Evolutionary conservation across 345 rosid genomes (phyloP), one percentile per base, ranked within the genome.

Genomic region (Linum tenue): DNA sequence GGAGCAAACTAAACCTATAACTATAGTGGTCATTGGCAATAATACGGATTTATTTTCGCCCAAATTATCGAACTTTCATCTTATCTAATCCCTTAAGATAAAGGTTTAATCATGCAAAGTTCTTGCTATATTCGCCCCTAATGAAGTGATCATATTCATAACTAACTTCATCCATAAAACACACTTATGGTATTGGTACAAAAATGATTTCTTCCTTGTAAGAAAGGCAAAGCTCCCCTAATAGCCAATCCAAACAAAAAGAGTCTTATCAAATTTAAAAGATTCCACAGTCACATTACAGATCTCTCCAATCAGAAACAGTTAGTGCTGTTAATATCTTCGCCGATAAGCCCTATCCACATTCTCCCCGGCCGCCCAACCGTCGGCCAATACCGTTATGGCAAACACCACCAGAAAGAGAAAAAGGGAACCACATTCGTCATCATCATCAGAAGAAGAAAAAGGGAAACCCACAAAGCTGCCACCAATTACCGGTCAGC

Each of bases 191-290:
- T 22, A 22, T 22, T 22, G 31, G 48, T 35, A 36, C 50, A 37
- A 0, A 59, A 50, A 5, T 3, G 66, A 35, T 62, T 69, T 39
- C 60, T 69, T 69, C 14, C 66, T 55, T 55, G 16, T 11, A 16
- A 35, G 40, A 5, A 60, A 31, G 61, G 72, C 53, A 68, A 61
- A 39, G 42, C 15, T 12, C 9, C 31, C 4, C 62, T 16, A 8
- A 2, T 1, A 9, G 6, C 64, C 50, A 7, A 31, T 3, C 22
- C 3, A 62, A 63, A 12, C 15, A 3, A 41, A 41, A n/a, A 63
- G 11, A 43, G 39, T 42, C 35, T 44, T 39, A 40, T 36, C 37
- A 37, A 8, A 1, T n/a, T n/a, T n/a, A n/a, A n/a, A n/a, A n/a
- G n/a, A n/a, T n/a, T n/a, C n/a, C n/a, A n/a, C n/a, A n/a, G n/a